These are phyloP conservation scores for Rhytidiadelphus loreus DNA, from an alignment of 225 moss, liverwort and hornwort genomes.

Conservation along the genomic window DNA sequence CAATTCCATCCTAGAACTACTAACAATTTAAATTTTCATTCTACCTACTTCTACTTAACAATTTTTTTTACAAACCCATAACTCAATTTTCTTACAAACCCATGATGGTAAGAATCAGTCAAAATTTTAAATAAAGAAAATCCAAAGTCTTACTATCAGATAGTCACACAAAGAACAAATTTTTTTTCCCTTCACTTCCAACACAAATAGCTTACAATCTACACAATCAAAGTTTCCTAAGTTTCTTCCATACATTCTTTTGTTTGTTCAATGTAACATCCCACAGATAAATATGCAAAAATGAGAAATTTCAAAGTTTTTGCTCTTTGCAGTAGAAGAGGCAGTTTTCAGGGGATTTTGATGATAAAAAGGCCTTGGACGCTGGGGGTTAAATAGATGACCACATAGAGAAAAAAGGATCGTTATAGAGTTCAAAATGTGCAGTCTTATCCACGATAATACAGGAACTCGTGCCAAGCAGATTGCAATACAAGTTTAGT, in stretches of 20 bases:
- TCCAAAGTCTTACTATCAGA: background rate
- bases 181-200: background rate
- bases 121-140: accelerated
- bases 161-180: background rate
- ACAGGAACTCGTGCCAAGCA: constrained; percentile 22
- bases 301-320: no score
- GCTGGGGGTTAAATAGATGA: background rate
- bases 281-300: no score
- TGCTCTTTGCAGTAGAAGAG: background rate
- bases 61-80: background rate
- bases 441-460: constrained; percentile 1
- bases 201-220: background rate
- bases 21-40: no score
- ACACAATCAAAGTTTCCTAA: background rate
- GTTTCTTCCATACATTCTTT: background rate
- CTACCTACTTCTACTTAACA: background rate
- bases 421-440: background rate
- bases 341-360: background rate
- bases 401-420: background rate
- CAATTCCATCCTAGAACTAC: no score
- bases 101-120: no score
- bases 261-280: background rate
- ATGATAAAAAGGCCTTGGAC: background rate
- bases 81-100: no score
- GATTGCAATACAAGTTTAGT: constrained; percentile 11